Base-by-base conservation (phyloP, 345 rosid genomes). In the Citrus australasica region DNA sequence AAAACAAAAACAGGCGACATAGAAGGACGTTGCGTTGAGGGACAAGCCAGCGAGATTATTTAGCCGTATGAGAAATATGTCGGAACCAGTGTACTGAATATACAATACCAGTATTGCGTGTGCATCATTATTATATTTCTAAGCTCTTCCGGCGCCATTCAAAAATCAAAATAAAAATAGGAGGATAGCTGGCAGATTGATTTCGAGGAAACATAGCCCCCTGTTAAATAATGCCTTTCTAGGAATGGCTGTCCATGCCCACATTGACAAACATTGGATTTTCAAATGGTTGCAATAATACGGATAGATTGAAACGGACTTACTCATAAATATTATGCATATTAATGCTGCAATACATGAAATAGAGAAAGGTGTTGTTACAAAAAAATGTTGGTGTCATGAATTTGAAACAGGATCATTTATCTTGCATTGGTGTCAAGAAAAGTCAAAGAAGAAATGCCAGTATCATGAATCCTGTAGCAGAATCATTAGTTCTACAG, bases 11-110 rank as follows among this genome's bases (percentile, higher is more conserved):
- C 51, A 42, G 48, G 51, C 4, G 16, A 42, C 6, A 42, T 2
- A 17, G 66, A 13, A 69, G 81, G 38, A 21, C 21, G 51, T 55
- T 13, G 58, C 4, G 82, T 56, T 79, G n/a, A 69, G 82, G 55
- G 77, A 61, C 85, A 82, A 42, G 82, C 82, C 82, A 76, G 80
- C 78, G 16, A 59, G 37, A 55, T 64, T 64, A 32, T 64, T 32
- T 2, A 19, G 68, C 40, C 7, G 22, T 7, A 32, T 37, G 11
- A 10, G 7, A 11, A 68, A 68, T 68, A 9, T 9, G 27, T 38
- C 10, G 53, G 55, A 40, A 67, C 55, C 55, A n/a, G 17, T 30
- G 3, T 8, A 22, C 25, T 40, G 55, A 24, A 68, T 40, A n/a
- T 40, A 11, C 55, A 68, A 33, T 16, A 8, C 19, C 69, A 33